phyloP scores from a whole-genome alignment of 495 filamentous ascomycete species.

The Penicillium longicatenatum region DNA sequence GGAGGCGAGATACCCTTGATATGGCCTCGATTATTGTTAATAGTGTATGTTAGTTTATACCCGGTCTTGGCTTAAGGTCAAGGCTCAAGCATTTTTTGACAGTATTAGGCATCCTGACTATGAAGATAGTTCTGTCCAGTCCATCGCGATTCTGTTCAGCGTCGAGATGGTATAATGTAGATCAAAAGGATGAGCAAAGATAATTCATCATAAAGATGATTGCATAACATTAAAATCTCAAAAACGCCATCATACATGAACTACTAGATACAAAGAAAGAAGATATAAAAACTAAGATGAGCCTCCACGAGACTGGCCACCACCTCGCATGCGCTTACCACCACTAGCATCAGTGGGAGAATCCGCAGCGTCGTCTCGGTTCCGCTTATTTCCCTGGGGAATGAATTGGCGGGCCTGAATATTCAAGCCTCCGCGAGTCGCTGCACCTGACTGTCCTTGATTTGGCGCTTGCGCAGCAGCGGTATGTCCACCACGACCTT shows the following conservation, averaged over 20 bases:
- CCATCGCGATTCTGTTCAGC: too few species aligned
- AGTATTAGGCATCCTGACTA: too few species aligned
- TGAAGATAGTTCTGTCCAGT: too few species aligned
- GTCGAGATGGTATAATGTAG: background rate
- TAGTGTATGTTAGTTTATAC: background rate
- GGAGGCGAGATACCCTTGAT: too few species aligned
- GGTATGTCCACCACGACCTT: constrained; percentile 49
- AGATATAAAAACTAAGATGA: constrained; percentile 12
- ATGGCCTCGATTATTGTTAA: background rate
- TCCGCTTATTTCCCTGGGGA: constrained; percentile 64
- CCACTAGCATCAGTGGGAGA: constrained; percentile 40
- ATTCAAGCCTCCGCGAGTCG: constrained; percentile 47
- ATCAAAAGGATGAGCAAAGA: background rate
- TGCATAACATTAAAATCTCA: background rate
- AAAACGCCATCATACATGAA: background rate
- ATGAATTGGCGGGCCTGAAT: constrained; percentile 61
- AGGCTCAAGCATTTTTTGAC: too few species aligned
- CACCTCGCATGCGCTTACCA: constrained; percentile 55
- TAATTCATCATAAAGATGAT: background rate
- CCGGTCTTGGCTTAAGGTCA: background rate
- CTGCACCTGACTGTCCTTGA: constrained; percentile 37
- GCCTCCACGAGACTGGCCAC: constrained; percentile 31
- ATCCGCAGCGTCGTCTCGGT: constrained; percentile 61
- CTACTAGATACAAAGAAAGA: constrained; percentile 10
- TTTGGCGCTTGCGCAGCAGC: constrained; percentile 29